Base-by-base conservation (phyloP, 2,329 filamentous ascomycete species). In the Cladophialophora bantiana region DNA sequence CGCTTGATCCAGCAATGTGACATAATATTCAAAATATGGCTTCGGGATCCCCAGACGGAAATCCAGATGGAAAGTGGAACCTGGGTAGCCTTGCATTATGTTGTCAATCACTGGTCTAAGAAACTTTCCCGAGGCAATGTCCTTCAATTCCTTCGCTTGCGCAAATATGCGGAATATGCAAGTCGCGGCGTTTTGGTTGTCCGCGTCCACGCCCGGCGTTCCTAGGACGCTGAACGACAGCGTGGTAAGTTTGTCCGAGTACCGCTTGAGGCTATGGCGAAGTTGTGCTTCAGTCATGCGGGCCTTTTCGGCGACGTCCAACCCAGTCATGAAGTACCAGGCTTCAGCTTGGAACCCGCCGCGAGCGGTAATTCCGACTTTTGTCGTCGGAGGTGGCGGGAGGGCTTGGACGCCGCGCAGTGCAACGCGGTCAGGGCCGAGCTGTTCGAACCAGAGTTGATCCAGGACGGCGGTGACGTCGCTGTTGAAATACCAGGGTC, bases 401-500 rank as follows among this genome's bases (percentile, higher is more conserved):
- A 75, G 75, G 7, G 78, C 79, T 58, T 77, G 77, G 20, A 84
- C 76, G 18, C 82, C 82, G 31, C 66, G 68, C 55, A 87, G 63
- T 2, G 81, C 79, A 1, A 87, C 83, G 6, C 84, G 79, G 69
- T 87, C 81, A 18, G 75, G 75, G 1, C 79, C 80, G 4, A 83
- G 65, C 61, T 88, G 81, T 55, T 85, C 81, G 67, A 89, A 84
- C 65, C 78, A 80, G 42, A 86, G 76, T n/a, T 81, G 76, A 55
- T 81, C 76, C 13, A 88, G 75, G 13, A 84, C 72, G 0, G 85
- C 85, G 0, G 82, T 85, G 35, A 87, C 85, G 68, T 87, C 85
- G 0, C 81, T 83, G 75, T 87, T 86, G 78, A 81, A 85, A 73
- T 88, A 88, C 78, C 81, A 83, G 0, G 82, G 83, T 4, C 84